These are phyloP conservation scores for Aciculosporium take DNA, from an alignment of 2,329 filamentous ascomycete species.

Conservation along the genomic window DNA sequence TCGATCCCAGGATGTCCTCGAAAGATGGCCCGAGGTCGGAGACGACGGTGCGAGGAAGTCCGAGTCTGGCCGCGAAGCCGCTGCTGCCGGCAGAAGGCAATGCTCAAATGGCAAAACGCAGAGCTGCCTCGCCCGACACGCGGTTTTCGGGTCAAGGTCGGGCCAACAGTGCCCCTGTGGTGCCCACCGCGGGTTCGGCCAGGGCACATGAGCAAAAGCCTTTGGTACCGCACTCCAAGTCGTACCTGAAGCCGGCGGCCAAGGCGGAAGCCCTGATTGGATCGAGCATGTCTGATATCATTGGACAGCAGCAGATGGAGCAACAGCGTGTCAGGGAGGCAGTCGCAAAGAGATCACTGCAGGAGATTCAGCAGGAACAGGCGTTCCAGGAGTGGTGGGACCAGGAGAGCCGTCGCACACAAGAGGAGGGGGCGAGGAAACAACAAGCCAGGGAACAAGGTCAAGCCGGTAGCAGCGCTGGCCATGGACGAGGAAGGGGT, in stretches of 20 bases:
- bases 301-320: constrained; percentile 72
- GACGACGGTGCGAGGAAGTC: constrained; percentile 13
- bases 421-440: constrained; percentile 42
- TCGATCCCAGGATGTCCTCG: constrained; percentile 33
- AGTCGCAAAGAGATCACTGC: constrained; percentile 71
- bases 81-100: constrained; percentile 29
- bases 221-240: constrained; percentile 45
- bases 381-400: constrained; percentile 97
- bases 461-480: constrained; percentile 10
- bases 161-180: constrained; percentile 19
- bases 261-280: constrained; percentile 51
- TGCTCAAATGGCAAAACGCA: constrained; percentile 24
- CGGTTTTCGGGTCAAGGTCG: constrained; percentile 45
- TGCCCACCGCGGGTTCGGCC: constrained; percentile 13
- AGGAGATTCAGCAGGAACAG: constrained; percentile 94
- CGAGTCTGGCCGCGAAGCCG: constrained; percentile 24
- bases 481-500: constrained; percentile 14
- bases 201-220: constrained; percentile 22
- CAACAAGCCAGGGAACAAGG: constrained; percentile 20
- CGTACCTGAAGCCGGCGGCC: constrained; percentile 40
- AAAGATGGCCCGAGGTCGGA: constrained; percentile 31
- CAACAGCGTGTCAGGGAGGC: constrained; percentile 73
- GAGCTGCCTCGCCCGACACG: constrained; percentile 47
- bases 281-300: constrained; percentile 74
- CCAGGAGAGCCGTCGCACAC: constrained; percentile 59